Conservation (phyloP, 768 basidiomycete genomes). For the Mycena rebaudengoi region DNA sequence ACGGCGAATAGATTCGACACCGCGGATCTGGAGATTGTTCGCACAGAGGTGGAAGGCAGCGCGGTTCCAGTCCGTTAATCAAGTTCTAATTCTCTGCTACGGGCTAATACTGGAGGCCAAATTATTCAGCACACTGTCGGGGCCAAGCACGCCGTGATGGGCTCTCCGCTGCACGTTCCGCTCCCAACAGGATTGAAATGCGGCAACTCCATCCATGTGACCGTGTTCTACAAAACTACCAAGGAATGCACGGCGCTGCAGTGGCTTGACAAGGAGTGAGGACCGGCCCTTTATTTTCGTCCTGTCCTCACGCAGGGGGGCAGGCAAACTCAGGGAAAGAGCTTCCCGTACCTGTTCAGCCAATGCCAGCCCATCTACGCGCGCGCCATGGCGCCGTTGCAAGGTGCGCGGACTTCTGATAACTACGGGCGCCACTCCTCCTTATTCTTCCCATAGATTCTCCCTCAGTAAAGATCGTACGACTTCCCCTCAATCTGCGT, state of each 20-base stretch:
- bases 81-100: not conserved
- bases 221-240: conserved; percentile 77
- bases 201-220: conserved; percentile 61
- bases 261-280: conserved; percentile 84
- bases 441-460: conserved; percentile 61
- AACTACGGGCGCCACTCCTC: not conserved
- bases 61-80: conserved; percentile 57
- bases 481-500: conserved; percentile 32
- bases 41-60: conserved; percentile 61
- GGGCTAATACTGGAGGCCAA: not conserved
- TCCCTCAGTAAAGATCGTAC: conserved; percentile 84
- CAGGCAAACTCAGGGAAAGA: conserved; percentile 88
- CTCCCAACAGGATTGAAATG: conserved; percentile 53
- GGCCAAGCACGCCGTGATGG: conserved; percentile 74
- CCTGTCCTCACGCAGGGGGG: too few relatives aligned
- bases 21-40: conserved; percentile 66
- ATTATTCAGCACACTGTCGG: conserved; percentile 59
- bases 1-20: conserved; percentile 75
- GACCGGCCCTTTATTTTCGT: conserved; percentile 24
- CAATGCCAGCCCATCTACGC: conserved; percentile 95
- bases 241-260: conserved; percentile 80
- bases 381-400: conserved; percentile 79
- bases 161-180: conserved; percentile 72
- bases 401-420: conserved; percentile 54
- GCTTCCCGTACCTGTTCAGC: conserved; percentile 88